Conservation (phyloP, 2,329 filamentous ascomycete species). For the Fusarium sp. region DNA sequence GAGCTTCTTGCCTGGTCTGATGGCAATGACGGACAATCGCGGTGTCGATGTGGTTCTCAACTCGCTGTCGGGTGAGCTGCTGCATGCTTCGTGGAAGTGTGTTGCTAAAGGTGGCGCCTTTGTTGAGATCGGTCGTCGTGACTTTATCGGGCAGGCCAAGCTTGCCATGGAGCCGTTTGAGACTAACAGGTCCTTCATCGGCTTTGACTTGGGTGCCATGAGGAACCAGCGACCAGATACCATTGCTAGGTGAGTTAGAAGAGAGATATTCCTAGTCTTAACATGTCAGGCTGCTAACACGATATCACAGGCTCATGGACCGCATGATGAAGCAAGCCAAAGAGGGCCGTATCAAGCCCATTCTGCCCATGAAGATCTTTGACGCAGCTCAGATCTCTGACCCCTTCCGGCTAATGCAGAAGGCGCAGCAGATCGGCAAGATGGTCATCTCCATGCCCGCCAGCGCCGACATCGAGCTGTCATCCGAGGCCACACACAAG, state of each 20-base stretch:
- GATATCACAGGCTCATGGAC: too few relatives aligned
- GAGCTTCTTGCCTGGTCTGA: too few relatives aligned
- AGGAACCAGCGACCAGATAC: too few relatives aligned
- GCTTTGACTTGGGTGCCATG: not conserved
- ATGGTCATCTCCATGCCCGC: not conserved
- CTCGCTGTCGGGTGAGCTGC: constrained; percentile 27
- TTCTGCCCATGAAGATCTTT: constrained; percentile 11
- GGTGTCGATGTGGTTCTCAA: too few relatives aligned
- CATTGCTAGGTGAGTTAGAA: too few relatives aligned
- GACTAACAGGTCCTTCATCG: not conserved
- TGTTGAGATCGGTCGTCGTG: too few relatives aligned
- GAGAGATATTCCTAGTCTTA: constrained; percentile 9
- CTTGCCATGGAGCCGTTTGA: not conserved
- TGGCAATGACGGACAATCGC: too few relatives aligned
- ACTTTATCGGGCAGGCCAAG: not conserved
- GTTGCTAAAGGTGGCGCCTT: too few relatives aligned
- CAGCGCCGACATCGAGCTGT: not conserved
- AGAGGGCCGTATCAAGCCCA: constrained; percentile 8
- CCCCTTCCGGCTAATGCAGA: constrained; percentile 38
- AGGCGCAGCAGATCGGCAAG: constrained; percentile 25
- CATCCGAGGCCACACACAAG: not conserved
- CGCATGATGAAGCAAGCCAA: not conserved
- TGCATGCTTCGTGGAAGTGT: too few relatives aligned
- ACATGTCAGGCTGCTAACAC: not conserved
- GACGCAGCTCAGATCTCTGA: not conserved